These are phyloP conservation scores for Xerocomellus dryophilus DNA, from an alignment of 768 basidiomycete genomes.

Conservation along the genomic window DNA sequence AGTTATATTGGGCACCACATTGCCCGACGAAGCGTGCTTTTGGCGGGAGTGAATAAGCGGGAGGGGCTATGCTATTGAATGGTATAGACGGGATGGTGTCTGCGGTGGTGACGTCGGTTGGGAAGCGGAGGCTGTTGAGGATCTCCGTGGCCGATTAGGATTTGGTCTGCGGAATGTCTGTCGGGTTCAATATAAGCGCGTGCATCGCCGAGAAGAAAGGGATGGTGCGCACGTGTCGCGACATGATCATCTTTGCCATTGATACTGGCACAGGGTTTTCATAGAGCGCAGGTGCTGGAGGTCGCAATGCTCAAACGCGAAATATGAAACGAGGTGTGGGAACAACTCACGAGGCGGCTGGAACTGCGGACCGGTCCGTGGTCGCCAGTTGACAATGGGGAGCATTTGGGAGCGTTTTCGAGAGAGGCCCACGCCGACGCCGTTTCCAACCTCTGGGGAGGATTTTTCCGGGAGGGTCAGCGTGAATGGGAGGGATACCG, in stretches of 20 bases:
- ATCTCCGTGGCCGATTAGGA: slow-evolving; percentile 25
- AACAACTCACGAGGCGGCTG: slow-evolving; percentile 33
- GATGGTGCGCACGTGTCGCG: slow-evolving; percentile 41
- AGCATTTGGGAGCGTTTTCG: slow-evolving; percentile 16
- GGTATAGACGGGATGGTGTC: slow-evolving; percentile 34
- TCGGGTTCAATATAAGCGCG: not conserved
- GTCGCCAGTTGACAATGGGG: slow-evolving; percentile 21
- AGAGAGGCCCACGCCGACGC: slow-evolving; percentile 2
- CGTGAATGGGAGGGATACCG: slow-evolving; percentile 28
- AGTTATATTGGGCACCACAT: slow-evolving; percentile 20
- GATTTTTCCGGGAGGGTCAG: slow-evolving; percentile 22
- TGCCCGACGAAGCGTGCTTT: slow-evolving; percentile 16
- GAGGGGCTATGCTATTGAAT: slow-evolving; percentile 31
- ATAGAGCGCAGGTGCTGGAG: slow-evolving; percentile 42
- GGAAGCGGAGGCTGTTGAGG: slow-evolving; percentile 19
- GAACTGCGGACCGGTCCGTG: slow-evolving; percentile 25
- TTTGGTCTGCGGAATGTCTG: slow-evolving; percentile 36
- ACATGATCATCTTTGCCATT: slow-evolving; percentile 55
- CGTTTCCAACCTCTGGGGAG: slow-evolving; percentile 6
- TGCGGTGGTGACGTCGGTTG: slow-evolving; percentile 29
- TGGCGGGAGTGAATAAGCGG: slow-evolving; percentile 16
- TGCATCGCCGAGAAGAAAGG: not conserved
- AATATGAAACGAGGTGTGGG: not conserved
- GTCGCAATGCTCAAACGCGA: not conserved
- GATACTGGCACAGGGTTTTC: slow-evolving; percentile 43